These are phyloP conservation scores for Geotrichum carabidarum DNA, from an alignment of 1,139 yeast genomes.

Conservation along the genomic window DNA sequence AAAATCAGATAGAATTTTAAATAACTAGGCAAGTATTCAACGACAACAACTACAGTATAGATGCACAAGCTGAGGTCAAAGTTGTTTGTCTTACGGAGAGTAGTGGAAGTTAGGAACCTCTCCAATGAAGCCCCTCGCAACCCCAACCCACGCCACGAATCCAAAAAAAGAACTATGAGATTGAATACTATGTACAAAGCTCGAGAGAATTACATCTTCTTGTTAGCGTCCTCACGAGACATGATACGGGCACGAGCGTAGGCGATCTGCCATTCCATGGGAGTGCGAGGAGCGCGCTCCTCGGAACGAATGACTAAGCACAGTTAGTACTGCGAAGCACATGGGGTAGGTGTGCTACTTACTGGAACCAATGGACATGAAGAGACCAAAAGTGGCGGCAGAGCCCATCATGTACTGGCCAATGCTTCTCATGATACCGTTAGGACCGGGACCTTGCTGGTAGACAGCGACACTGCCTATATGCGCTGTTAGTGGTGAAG, in stretches of 20 bases:
- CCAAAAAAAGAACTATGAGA: too few species aligned
- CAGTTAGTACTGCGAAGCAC: conserved; percentile 11
- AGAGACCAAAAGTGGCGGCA: conserved; percentile 92
- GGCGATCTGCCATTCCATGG: conserved; percentile 33
- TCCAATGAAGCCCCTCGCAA: too few species aligned
- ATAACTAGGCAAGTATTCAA: not conserved
- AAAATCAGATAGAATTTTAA: not conserved
- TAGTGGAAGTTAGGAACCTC: too few species aligned
- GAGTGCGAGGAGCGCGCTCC: conserved; percentile 27
- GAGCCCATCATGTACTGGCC: conserved; percentile 97
- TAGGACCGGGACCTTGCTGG: conserved; percentile 97
- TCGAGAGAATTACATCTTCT: conserved; percentile 7
- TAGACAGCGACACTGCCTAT: conserved; percentile 70
- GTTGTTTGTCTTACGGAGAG: too few species aligned
- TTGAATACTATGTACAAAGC: conserved; percentile 1
- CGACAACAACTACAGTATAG: too few species aligned
- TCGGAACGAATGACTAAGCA: conserved; percentile 81
- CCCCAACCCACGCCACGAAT: too few species aligned
- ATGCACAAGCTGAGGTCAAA: too few species aligned
- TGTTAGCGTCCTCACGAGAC: conserved; percentile 17
- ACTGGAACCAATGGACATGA: conserved; percentile 78
- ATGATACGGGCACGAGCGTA: conserved; percentile 27
- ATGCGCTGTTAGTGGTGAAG: too few species aligned
- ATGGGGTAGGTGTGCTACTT: conserved; percentile 2
- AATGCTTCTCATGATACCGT: conserved; percentile 91